These are phyloP conservation scores for Spiraea crenata DNA, from an alignment of 331 rosid species.

Conservation along the genomic window DNA sequence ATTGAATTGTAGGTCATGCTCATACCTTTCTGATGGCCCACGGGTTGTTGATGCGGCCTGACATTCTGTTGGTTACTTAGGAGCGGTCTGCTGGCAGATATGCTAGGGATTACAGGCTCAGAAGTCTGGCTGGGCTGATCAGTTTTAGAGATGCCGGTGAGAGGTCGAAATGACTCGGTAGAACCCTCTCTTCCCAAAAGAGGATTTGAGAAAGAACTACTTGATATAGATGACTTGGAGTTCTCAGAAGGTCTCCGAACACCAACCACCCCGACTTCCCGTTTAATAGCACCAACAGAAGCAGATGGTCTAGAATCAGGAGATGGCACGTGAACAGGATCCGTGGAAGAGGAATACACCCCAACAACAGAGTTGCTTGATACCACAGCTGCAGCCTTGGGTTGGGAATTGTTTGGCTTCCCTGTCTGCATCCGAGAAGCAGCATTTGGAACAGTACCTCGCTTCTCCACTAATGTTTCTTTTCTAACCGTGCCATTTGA, in stretches of 20 bases:
- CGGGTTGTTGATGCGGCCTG: slow-evolving; percentile 67
- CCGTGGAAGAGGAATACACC: slow-evolving; percentile 87
- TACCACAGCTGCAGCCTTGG: slow-evolving; percentile 39
- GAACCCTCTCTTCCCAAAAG: slow-evolving; percentile 53
- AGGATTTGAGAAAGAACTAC: slow-evolving; percentile 50
- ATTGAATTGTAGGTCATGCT: background rate
- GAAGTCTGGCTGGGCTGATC: slow-evolving; percentile 52
- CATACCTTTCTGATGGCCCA: slow-evolving; percentile 89
- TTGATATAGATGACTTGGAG: slow-evolving; percentile 48
- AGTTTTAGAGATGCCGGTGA: slow-evolving; percentile 48
- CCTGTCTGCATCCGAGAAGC: slow-evolving; percentile 38
- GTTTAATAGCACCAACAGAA: slow-evolving; percentile 87
- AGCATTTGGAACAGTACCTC: slow-evolving; percentile 33
- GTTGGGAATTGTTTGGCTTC: slow-evolving; percentile 47
- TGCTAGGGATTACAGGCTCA: slow-evolving; percentile 52
- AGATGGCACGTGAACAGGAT: slow-evolving; percentile 98
- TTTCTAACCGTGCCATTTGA: slow-evolving; percentile 38
- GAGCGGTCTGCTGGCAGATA: slow-evolving; percentile 48
- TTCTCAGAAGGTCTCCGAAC: slow-evolving; percentile 62
- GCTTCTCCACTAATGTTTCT: slow-evolving; percentile 50
- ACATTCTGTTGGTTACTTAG: slow-evolving; percentile 51
- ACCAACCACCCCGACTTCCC: slow-evolving; percentile 92
- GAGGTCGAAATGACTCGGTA: slow-evolving; percentile 58
- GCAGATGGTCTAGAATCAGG: slow-evolving; percentile 88
- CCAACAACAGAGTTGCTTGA: slow-evolving; percentile 75